These are phyloP conservation scores for Colletotrichum costaricense DNA, from an alignment of 2,329 filamentous ascomycete species.

Conservation along the genomic window DNA sequence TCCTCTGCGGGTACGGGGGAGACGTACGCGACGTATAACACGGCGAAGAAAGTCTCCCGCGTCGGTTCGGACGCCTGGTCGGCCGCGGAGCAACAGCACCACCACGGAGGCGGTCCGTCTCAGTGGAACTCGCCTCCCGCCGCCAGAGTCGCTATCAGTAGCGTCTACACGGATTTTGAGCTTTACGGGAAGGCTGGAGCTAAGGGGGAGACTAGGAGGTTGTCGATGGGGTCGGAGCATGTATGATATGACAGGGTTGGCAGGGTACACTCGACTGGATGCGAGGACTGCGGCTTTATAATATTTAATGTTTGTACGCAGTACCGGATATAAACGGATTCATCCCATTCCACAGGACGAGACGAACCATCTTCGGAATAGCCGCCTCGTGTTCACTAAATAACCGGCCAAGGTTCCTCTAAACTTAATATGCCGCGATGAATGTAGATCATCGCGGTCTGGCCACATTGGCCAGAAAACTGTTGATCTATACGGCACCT, in stretches of 20 bases:
- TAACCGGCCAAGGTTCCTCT: not conserved
- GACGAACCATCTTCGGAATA: not conserved
- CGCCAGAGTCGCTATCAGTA: not conserved
- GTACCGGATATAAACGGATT: too few species aligned
- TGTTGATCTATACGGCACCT: too few species aligned
- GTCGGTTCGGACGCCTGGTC: not conserved
- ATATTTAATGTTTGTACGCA: not conserved
- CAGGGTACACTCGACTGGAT: not conserved
- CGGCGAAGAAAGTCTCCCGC: not conserved
- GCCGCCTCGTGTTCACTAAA: not conserved
- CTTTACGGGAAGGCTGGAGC: not conserved
- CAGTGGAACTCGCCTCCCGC: not conserved
- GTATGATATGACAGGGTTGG: not conserved
- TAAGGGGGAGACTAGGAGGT: not conserved
- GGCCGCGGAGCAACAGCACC: not conserved
- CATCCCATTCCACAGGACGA: not conserved
- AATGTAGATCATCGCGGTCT: too few species aligned
- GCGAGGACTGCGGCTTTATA: not conserved
- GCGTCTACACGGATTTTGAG: conserved; percentile 17
- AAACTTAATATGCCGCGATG: not conserved
- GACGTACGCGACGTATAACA: not conserved
- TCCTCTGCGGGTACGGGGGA: not conserved
- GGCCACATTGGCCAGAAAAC: too few species aligned
- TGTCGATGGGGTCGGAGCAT: conserved; percentile 7
- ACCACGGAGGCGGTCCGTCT: not conserved